Conservation (phyloP, 225 moss, liverwort and hornwort genomes). For the Antitrichia curtipendula region DNA sequence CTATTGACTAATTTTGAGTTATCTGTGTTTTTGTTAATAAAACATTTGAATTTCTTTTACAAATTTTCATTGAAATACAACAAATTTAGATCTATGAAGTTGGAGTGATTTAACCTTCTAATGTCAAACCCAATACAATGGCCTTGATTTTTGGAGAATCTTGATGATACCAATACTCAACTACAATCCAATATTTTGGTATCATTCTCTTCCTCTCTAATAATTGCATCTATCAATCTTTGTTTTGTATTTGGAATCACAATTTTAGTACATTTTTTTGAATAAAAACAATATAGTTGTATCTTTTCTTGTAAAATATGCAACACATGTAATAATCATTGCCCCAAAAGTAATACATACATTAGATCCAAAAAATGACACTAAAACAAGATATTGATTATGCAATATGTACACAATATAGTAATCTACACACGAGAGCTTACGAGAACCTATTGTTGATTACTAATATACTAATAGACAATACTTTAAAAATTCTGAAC, state of each 20-base stretch:
- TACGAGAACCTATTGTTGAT: neutral
- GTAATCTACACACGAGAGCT: neutral
- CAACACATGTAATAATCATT: neutral
- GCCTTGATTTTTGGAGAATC: too few relatives aligned
- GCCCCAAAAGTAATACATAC: fast-evolving
- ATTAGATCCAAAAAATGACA: neutral
- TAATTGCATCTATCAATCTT: too few relatives aligned
- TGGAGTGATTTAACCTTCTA: neutral
- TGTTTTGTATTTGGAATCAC: too few relatives aligned
- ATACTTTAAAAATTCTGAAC: neutral
- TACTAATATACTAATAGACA: neutral
- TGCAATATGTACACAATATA: neutral
- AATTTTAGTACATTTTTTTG: too few relatives aligned
- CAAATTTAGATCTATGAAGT: neutral
- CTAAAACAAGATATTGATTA: neutral
- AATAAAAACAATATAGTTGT: too few relatives aligned
- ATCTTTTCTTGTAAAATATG: neutral
- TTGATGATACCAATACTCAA: neutral
- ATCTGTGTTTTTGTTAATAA: neutral
- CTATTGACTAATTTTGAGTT: neutral
- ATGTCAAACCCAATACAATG: neutral
- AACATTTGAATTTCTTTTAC: neutral
- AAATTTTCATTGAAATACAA: neutral
- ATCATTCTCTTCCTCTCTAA: neutral
- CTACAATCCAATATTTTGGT: too few relatives aligned